These are phyloP conservation scores for Dactylonectria estremocensis DNA, from an alignment of 2,329 filamentous ascomycete genomes.

Conservation along the genomic window DNA sequence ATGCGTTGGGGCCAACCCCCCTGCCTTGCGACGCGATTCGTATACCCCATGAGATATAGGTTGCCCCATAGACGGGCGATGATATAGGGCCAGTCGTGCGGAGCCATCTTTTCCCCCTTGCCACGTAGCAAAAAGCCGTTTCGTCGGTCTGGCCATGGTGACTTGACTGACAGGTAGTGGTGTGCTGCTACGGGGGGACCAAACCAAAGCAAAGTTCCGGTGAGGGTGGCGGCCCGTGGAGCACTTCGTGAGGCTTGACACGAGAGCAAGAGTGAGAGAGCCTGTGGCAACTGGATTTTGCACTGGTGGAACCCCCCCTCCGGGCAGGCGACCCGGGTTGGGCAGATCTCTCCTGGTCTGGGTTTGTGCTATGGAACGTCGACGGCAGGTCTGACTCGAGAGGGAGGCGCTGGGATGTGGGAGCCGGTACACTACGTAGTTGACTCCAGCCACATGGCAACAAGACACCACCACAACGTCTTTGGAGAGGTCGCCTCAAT, in stretches of 20 bases:
- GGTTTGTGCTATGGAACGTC: conserved; percentile 22
- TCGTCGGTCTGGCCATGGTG: conserved; percentile 9
- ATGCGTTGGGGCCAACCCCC: conserved; percentile 14
- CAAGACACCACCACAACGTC: conserved; percentile 11
- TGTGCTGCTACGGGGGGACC: background rate
- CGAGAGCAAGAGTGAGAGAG: background rate
- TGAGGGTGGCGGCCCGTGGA: conserved; percentile 11
- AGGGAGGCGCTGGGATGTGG: conserved; percentile 9
- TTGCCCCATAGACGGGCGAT: conserved; percentile 16
- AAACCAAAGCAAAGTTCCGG: conserved; percentile 13
- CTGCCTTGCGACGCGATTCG: conserved; percentile 16
- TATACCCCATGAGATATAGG: conserved; percentile 28
- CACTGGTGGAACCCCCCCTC: background rate
- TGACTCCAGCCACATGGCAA: background rate
- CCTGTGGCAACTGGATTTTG: too few relatives aligned
- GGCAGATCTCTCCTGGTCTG: conserved; percentile 16
- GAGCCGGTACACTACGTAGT: background rate
- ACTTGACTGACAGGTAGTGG: conserved; percentile 13
- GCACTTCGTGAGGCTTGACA: conserved; percentile 9
- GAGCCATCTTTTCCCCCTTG: conserved; percentile 12
- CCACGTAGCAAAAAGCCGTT: conserved; percentile 22
- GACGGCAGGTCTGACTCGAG: conserved; percentile 12
- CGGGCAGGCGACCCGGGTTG: conserved; percentile 4
- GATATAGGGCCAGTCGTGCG: conserved; percentile 20
- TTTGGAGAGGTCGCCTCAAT: background rate